These are phyloP conservation scores for Fusarium xyrophilum DNA, from an alignment of 2,329 filamentous ascomycete species.

Conservation along the genomic window DNA sequence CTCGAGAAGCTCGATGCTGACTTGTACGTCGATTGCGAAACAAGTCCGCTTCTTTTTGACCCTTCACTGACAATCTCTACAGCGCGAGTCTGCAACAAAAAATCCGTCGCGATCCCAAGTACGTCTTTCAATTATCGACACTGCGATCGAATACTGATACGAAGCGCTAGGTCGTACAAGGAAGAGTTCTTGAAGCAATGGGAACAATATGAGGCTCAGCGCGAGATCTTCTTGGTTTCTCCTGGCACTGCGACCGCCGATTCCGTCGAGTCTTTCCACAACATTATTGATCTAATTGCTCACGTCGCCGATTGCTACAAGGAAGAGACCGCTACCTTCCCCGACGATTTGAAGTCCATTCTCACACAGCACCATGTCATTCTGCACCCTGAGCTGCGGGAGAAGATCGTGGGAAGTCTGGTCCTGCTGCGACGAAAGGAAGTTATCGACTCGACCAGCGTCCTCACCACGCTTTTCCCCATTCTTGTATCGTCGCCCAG, in stretches of 20 bases:
- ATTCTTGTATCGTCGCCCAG: conserved; percentile 91
- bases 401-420: conserved; percentile 92
- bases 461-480: conserved; percentile 92
- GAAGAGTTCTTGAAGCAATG: conserved; percentile 90
- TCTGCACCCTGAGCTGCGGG: conserved; percentile 82
- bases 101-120: conserved; percentile 84
- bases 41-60: neutral
- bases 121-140: conserved; percentile 42
- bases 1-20: conserved; percentile 96
- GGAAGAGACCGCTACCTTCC: conserved; percentile 76
- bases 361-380: conserved; percentile 81
- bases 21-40: conserved; percentile 58
- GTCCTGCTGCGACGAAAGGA: conserved; percentile 90
- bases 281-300: conserved; percentile 91
- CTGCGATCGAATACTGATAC: conserved; percentile 19
- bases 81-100: conserved; percentile 90
- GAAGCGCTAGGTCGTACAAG: conserved; percentile 72
- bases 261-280: conserved; percentile 82
- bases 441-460: conserved; percentile 80
- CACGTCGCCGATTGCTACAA: conserved; percentile 96
- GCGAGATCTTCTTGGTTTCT: conserved; percentile 87
- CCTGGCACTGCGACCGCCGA: conserved; percentile 79
- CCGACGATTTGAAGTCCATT: conserved; percentile 81
- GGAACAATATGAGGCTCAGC: conserved; percentile 88
- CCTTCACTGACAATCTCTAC: conserved; percentile 44